phyloP scores from a whole-genome alignment of 2,329 filamentous ascomycete species.

The Diplocarpon mali region DNA sequence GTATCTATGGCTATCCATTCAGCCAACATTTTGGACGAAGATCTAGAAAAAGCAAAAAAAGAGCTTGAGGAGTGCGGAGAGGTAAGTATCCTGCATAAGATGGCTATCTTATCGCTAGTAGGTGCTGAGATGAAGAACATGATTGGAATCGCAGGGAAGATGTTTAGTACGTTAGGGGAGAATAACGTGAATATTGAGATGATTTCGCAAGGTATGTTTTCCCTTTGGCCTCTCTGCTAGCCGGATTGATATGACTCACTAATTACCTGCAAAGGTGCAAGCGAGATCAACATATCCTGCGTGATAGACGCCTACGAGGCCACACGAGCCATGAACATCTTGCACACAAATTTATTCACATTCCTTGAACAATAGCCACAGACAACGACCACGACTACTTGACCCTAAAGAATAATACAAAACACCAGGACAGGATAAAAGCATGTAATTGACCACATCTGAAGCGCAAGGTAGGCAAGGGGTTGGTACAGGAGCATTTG shows the following conservation, averaged over 20 bases:
- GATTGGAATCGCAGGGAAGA: constrained; percentile 82
- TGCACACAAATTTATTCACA: constrained; percentile 94
- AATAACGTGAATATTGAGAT: constrained; percentile 97
- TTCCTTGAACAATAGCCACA: constrained; percentile 54
- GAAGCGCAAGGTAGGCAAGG: no score
- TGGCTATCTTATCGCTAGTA: constrained; percentile 93
- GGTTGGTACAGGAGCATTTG: no score
- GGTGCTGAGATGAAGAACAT: constrained; percentile 97
- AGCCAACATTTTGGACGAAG: constrained; percentile 50
- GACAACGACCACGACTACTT: no score
- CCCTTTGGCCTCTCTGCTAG: neutral
- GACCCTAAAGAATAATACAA: no score
- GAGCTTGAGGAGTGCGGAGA: constrained; percentile 75
- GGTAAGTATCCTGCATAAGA: constrained; percentile 79
- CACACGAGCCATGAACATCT: constrained; percentile 84
- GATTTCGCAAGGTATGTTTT: constrained; percentile 79
- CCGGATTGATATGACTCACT: constrained; percentile 1
- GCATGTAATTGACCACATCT: no score
- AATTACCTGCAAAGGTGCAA: constrained; percentile 53
- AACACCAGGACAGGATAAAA: no score
- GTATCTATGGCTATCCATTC: constrained; percentile 95
- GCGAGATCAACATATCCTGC: constrained; percentile 98
- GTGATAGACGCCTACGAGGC: constrained; percentile 90
- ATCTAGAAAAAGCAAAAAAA: constrained; percentile 55
- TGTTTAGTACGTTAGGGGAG: constrained; percentile 91